Base-by-base conservation (phyloP, 371 early-diverging fungal genomes). In the Chytridium lagenaria region DNA sequence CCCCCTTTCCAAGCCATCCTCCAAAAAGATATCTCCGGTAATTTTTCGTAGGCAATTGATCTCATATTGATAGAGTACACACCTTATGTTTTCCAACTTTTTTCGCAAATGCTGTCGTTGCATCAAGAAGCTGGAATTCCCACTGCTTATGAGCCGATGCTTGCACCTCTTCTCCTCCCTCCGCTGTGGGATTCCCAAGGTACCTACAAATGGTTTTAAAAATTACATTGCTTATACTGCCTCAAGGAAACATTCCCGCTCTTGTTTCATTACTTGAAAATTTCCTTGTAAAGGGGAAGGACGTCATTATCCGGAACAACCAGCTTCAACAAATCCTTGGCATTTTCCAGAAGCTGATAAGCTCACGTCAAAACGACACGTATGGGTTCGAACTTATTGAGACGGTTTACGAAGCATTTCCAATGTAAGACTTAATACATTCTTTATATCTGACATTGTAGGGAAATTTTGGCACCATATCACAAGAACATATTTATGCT, bases 81-180 rank as follows among this genome's bases (percentile, higher is more conserved):
- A 73, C 98, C 98, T 7, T 99, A 99, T 78, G 94, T 94, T 3
- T 95, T 98, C 88, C 99, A 99, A 83, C 81, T 99, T 66, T 77
- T 97, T 72, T 89, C 96, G 1, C 95, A 93, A 74, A 82, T 98
- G 50, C 80, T 97, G 39, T 88, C 89, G 2, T 88, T 89, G 70
- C 95, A 96, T 77, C 75, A 83, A n/a, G 79, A 81, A 1, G 89
- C 84, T 0, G 83, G 83, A 7, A 83, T 97, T 36, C 90, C 97
- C 0, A 81, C 79, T 0, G 80, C 90, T 0, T 97, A 95, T 81
- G 78, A 88, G 61, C 74, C 80, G 15, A 79, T 98, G 73, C 80
- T 97, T 61, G 86, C 83, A 0, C 92, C 94, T 49, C 76, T 99
- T 33, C 83, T 99, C 57, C 88, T 89, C 59, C 98, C 98, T 23